A percentile compares a stretch with the other conserved stretches of the same genome.
Conservation (phyloP, 768 basidiomycete species). For the Pleurotus eryngii region DNA sequence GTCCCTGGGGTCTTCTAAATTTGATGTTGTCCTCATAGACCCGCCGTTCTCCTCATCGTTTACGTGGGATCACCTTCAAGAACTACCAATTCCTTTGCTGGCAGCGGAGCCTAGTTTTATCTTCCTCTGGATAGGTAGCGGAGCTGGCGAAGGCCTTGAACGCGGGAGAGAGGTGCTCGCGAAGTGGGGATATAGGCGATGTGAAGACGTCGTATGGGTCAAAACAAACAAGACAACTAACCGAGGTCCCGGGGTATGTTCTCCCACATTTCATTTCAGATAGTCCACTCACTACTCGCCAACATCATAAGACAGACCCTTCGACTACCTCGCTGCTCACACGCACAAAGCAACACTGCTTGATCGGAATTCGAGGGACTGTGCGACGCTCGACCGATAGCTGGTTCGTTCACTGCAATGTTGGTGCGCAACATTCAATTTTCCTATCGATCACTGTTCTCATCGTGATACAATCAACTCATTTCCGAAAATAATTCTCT, state of each 20-base stretch:
- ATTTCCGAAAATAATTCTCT: background rate
- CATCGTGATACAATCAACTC: background rate
- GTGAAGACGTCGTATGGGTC: conserved; percentile 99
- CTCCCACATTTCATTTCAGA: background rate
- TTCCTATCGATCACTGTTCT: conserved; percentile 13
- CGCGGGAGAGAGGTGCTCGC: conserved; percentile 86
- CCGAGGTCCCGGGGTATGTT: conserved; percentile 70
- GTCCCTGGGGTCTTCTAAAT: conserved; percentile 62
- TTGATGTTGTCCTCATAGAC: conserved; percentile 89
- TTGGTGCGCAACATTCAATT: conserved; percentile 53
- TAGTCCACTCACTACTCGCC: conserved; percentile 6
- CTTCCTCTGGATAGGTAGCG: conserved; percentile 94
- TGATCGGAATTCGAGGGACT: conserved; percentile 97
- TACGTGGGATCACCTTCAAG: conserved; percentile 80
- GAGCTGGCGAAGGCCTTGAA: conserved; percentile 87
- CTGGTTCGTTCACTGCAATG: conserved; percentile 98
- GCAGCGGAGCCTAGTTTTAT: conserved; percentile 92
- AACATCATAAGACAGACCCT: conserved; percentile 61
- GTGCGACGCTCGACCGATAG: conserved; percentile 92
- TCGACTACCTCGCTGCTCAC: conserved; percentile 84
- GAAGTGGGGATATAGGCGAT: conserved; percentile 92
- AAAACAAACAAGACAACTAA: conserved; percentile 80
- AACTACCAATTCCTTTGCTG: conserved; percentile 76
- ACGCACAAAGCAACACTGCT: conserved; percentile 91
- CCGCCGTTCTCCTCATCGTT: conserved; percentile 87